Evolutionary conservation across 352 stramenopile genomes (phyloP), one percentile per base, ranked within the genome.

Genomic region (Pythium sukuiense): DNA sequence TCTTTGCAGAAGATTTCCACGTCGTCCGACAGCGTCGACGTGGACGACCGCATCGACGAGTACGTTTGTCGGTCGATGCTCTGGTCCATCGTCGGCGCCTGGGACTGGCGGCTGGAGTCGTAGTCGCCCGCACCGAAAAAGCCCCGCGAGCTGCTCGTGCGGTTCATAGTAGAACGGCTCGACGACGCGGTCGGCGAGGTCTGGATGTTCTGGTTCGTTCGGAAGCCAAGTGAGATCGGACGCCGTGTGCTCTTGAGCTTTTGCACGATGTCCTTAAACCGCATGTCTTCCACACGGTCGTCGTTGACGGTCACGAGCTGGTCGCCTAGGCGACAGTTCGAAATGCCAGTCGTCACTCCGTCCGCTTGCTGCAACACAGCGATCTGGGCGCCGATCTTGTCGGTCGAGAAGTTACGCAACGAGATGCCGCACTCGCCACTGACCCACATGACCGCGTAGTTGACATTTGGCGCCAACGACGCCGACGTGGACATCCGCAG

Each of bases 381-480:
- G 41, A 95, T 90, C 61, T 95, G 86, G 9, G 85, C 84, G 14
- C 86, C 86, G 18, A 90, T 80, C 54, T 89, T 90, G 70, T 83
- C 81, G 46, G 79, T 70, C 3, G 84, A 88, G 63, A 92, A 93
- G 61, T 93, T 92, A 65, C 84, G 85, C 39, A 95, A 67, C 53
- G 86, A 92, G 70, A 95, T 95, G 54, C 86, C 86, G 56, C 85
- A 91, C 67, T 95, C 86, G 43, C 86, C 86, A 55, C 80, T 90
- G 9, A 90, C 80, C 84, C 84, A 95, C 65, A 89, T 90, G 55
- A 93, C 86, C 16, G 80, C 80, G 62, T 93, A 95, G 50, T 83
- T 71, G 33, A 70, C 53, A 24, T 54, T 70, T 11, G 52, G 50
- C 30, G 62, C 46, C 18, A 69, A 53, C 14, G 60, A 43, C 60